Conservation (phyloP, 306 rosid genomes). For the Glycine soja region DNA sequence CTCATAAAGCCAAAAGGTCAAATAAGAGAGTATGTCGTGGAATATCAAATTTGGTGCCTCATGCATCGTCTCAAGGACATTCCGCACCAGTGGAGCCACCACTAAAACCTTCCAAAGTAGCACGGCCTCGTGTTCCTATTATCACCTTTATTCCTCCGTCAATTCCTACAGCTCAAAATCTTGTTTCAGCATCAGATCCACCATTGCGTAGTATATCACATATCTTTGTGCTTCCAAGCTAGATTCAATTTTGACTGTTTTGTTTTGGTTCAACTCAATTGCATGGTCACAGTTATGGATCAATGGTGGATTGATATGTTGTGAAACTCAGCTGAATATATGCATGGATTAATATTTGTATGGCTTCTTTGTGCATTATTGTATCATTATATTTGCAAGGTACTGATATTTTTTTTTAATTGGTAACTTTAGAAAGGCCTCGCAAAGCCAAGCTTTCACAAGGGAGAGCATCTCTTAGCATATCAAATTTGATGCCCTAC, state of each 20-base stretch:
- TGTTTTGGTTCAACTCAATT: background rate
- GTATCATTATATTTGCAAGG: background rate
- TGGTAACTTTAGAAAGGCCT: background rate
- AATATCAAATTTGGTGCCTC: background rate
- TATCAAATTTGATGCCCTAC: background rate
- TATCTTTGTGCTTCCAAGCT: background rate
- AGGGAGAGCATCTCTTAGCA: background rate
- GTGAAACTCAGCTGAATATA: background rate
- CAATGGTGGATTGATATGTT: background rate
- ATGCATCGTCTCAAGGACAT: slow-evolving; percentile 4
- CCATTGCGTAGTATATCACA: background rate
- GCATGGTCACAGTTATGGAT: background rate
- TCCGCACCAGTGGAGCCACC: background rate
- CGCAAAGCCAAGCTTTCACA: background rate
- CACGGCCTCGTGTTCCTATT: background rate
- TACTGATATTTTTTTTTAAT: background rate
- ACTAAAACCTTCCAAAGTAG: background rate
- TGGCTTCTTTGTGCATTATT: background rate
- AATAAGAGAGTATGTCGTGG: background rate
- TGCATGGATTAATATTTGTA: background rate
- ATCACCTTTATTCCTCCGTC: background rate
- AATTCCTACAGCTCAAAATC: slow-evolving; percentile 12
- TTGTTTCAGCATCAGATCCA: background rate
- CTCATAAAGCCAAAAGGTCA: background rate
- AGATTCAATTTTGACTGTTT: background rate